Percentiles rank a stretch among this genome's conserved stretches.
phyloP scores from a whole-genome alignment of 2,329 filamentous ascomycete genomes.

The Colletotrichum salicis region DNA sequence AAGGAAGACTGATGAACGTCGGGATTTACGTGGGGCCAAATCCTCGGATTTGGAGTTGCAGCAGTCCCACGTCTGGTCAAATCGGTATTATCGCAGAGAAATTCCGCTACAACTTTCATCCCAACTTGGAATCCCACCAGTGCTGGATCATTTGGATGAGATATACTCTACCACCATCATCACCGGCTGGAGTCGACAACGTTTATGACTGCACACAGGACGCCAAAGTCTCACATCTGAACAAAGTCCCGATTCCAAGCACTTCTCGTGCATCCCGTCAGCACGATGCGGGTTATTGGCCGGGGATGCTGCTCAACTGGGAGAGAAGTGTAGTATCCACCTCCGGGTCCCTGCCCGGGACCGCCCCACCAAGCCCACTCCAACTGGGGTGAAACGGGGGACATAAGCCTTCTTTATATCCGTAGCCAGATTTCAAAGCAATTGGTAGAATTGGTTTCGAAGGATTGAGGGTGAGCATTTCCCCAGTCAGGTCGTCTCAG shows the following conservation, averaged over 20 bases:
- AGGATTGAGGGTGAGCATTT: conserved; percentile 7
- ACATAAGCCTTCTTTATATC: neutral
- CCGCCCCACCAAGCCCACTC: neutral
- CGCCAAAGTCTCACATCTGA: neutral
- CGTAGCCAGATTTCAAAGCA: conserved; percentile 19
- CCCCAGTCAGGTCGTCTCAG: conserved; percentile 1
- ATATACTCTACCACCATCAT: neutral
- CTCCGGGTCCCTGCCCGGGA: conserved; percentile 7
- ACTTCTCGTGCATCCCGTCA: neutral
- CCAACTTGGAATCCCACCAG: neutral
- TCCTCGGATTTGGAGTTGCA: neutral
- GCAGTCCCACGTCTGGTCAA: neutral
- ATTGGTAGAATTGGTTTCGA: neutral
- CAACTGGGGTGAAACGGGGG: neutral
- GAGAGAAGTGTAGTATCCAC: conserved; percentile 3
- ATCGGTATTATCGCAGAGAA: neutral
- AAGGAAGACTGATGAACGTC: neutral
- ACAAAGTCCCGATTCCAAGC: neutral
- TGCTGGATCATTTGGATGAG: neutral
- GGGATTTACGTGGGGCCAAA: neutral
- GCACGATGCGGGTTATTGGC: neutral
- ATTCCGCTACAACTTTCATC: neutral
- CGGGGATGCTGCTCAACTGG: conserved; percentile 4
- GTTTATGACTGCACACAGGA: neutral
- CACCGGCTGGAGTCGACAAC: neutral